A percentile compares a stretch with the other conserved stretches of the same genome.
Evolutionary conservation across 306 rosid genomes (phyloP).

Genomic region (Acmispon strigosus): DNA sequence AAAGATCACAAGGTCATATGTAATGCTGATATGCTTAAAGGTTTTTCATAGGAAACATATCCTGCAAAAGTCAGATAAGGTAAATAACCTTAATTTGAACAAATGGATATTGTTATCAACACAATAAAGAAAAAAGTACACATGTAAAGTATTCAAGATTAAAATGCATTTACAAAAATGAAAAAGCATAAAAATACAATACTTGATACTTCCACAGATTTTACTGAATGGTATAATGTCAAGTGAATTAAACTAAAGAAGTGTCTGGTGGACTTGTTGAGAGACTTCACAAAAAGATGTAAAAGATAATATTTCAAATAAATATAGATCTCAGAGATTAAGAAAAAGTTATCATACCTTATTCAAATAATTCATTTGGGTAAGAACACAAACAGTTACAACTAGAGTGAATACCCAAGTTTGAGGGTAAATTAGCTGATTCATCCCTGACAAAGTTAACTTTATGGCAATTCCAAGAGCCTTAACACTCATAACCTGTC

Average conservation of each 20-base stretch:
- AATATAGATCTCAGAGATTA: constrained; percentile 7
- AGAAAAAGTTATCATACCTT: constrained; percentile 48
- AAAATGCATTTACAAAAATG: not conserved
- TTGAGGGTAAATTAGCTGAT: constrained; percentile 88
- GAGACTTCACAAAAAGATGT: not conserved
- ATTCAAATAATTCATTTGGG: constrained; percentile 98
- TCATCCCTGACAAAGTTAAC: constrained; percentile 87
- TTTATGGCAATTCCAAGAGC: constrained; percentile 98
- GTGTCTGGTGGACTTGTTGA: not conserved
- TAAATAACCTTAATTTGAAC: not conserved
- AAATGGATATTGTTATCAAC: constrained; percentile 17
- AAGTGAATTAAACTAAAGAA: not conserved
- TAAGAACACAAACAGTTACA: constrained; percentile 81
- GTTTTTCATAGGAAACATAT: not conserved
- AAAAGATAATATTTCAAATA: not conserved
- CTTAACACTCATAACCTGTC: constrained; percentile 98
- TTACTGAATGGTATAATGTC: not conserved
- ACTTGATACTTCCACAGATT: constrained; percentile 8
- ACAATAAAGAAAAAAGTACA: not conserved
- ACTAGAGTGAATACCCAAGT: constrained; percentile 87
- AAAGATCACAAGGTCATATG: not conserved
- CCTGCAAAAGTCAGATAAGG: not conserved
- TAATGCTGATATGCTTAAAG: not conserved
- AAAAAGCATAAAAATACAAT: constrained; percentile 1
- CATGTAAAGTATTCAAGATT: not conserved